Base-by-base conservation (phyloP, 2,329 filamentous ascomycete genomes). In the Dactylellina drechsleri region DNA sequence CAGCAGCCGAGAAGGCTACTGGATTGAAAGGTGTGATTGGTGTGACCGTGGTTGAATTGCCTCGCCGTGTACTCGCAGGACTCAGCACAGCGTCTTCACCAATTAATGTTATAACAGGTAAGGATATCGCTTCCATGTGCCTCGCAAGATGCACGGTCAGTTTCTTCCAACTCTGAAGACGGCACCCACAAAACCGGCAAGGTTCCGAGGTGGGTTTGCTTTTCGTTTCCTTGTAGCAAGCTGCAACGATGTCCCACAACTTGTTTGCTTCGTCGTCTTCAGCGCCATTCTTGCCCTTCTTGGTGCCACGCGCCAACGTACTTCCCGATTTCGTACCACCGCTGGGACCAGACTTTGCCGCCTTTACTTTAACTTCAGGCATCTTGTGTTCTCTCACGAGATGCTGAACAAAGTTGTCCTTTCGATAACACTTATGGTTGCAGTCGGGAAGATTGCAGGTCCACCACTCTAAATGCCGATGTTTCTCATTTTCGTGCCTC, bases 381-480 rank as follows among this genome's bases (percentile, higher is more conserved):
- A 92, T 90, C 81, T 96, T 96, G 83, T 97, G 93, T 81, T 97
- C 93, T 60, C 93, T 90, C 10, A 96, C 92, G 18, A 97, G 87
- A 83, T 97, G 93, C 82, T 97, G 92, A 26, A 96, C 85, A 80
- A 97, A 97, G 79, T 97, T 97, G 81, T 97, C 92, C 76, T 93
- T 92, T 31, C 93, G 89, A 81, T 90, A 96, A 83, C 93, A 97
- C 2, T 85, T 87, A 80, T 97, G 93, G 7, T 85, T 86, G 81
- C 93, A 97, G 77, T 94, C 92, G 3, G 89, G 87, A 18, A 93
- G 87, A 75, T 91, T 89, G 80, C 93, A 97, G 4, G 87, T 89
- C 93, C 93, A 97, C 89, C 92, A 95, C 80, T 97, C 93, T 1
- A 96, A 84, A 77, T 96, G 92, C 23, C 93, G 88, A 81, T 97